Evolutionary conservation across 352 stramenopile genomes (phyloP).

Genomic region (Pythium aristosporum): DNA sequence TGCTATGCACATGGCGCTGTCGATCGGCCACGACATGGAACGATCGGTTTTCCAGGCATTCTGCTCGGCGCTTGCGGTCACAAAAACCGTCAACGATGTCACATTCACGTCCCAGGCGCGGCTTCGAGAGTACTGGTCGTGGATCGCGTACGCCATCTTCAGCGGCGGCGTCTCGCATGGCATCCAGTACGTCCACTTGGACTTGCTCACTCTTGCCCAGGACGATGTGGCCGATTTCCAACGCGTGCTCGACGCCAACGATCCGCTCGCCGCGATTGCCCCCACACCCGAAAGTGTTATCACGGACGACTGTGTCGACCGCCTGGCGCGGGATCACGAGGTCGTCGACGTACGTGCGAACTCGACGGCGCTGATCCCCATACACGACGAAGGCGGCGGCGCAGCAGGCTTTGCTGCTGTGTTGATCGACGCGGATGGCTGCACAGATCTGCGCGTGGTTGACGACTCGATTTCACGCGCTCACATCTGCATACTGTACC

Average conservation of each 20-base stretch:
- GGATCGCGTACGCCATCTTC: conserved; percentile 11
- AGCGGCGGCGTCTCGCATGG: background rate
- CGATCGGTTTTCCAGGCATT: background rate
- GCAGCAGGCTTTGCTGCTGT: background rate
- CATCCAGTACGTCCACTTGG: conserved; percentile 1
- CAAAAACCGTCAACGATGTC: background rate
- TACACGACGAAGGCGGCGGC: background rate
- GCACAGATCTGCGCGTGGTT: conserved; percentile 3
- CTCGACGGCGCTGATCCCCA: background rate
- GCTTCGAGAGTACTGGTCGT: background rate
- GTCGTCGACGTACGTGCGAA: conserved; percentile 1
- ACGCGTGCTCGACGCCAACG: background rate
- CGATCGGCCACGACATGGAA: conserved; percentile 2
- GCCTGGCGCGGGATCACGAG: background rate
- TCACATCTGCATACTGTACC: conserved; percentile 5
- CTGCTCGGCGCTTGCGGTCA: conserved; percentile 5
- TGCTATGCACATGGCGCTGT: background rate
- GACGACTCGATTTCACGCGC: background rate
- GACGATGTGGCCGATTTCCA: background rate
- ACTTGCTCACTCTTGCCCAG: background rate
- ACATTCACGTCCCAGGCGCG: background rate
- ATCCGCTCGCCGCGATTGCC: background rate
- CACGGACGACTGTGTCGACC: background rate
- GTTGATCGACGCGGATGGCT: background rate
- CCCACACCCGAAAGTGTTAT: background rate